A percentile compares a stretch with the other conserved stretches of the same genome.
These are phyloP conservation scores for Chlamydomonas schloesseri DNA, from an alignment of 139 green algal genomes.

Conservation along the genomic window DNA sequence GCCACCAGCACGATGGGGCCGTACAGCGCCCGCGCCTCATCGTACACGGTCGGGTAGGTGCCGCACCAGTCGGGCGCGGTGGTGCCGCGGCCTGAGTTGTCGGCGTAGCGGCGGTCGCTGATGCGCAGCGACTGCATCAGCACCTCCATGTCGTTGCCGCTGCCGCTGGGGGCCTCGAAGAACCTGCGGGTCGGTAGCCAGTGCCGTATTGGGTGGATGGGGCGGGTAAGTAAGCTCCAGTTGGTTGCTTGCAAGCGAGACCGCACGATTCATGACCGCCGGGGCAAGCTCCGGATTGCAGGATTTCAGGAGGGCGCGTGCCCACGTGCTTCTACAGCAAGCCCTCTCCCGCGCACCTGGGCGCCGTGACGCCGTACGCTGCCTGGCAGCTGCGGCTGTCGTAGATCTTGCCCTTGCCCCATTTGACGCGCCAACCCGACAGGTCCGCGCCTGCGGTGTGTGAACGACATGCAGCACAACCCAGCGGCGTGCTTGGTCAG, in stretches of 20 bases:
- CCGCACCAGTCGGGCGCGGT: neutral
- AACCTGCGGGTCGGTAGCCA: too few relatives aligned
- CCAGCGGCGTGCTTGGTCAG: too few relatives aligned
- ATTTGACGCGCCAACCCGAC: neutral
- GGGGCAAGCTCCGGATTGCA: too few relatives aligned
- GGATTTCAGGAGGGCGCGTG: too few relatives aligned
- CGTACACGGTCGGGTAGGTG: neutral
- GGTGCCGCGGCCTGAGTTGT: neutral
- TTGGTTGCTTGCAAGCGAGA: too few relatives aligned
- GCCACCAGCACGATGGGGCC: constrained; percentile 16
- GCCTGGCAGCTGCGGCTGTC: neutral
- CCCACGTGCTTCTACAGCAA: too few relatives aligned
- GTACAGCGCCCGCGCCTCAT: constrained; percentile 10
- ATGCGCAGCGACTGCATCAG: neutral
- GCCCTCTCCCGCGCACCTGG: neutral
- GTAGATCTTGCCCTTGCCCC: constrained; percentile 29
- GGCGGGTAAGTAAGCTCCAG: too few relatives aligned
- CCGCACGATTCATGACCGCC: too few relatives aligned
- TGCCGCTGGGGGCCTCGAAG: too few relatives aligned
- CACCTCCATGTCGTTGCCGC: neutral
- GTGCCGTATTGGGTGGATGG: too few relatives aligned
- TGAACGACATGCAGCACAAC: too few relatives aligned
- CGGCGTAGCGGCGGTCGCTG: neutral
- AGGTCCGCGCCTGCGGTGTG: neutral
- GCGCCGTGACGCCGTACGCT: neutral